Evolutionary conservation across 768 basidiomycete genomes (phyloP), one percentile per base, ranked within the genome.

Genomic region (Mycena venus): DNA sequence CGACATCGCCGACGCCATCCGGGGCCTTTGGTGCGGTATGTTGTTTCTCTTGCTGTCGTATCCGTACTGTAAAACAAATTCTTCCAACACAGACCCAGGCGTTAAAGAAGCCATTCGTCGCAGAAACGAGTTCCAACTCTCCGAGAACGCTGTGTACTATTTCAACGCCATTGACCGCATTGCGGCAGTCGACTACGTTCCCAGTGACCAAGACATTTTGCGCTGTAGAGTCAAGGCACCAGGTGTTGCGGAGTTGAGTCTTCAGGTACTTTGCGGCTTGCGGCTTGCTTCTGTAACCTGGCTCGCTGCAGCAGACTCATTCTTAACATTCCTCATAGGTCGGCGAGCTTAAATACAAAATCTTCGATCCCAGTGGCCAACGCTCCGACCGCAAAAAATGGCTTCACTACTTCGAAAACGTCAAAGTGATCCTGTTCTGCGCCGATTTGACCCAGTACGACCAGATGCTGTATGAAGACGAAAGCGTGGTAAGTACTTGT

Each of bases 381-480:
- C 86, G 95, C 72, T 93, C 91, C 70, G 96, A 97, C 83, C 90
- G 96, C 69, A 97, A 96, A 84, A 97, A 97, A 86, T 97, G 96
- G 96, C 96, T 97, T 32, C 96, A 96, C 84, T 97, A 95, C 84
- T 97, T 98, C 83, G 96, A 97, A 86, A 96, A 97, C 76, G 95
- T 96, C 31, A 97, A 95, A 3, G 97, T 96, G 6, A 85, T 99
- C 80, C 94, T 99, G 58, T 99, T 99, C 86, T 85, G 98, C 75
- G 97, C 98, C 76, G 92, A 91, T 82, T 87, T 99, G 84, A 95
- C 93, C 87, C 97, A 99, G 88, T 99, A 98, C 84, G 94, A 98
- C 82, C 96, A 99, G 87, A 97, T 96, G 93, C 86, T 99, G 80
- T 98, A 98, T 84, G 97, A 99, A 84, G 97, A 98, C 83, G 96